Evolutionary conservation across 202 grass and related monocot species (phyloP).

Genomic region (Tripidium arundinaceum): DNA sequence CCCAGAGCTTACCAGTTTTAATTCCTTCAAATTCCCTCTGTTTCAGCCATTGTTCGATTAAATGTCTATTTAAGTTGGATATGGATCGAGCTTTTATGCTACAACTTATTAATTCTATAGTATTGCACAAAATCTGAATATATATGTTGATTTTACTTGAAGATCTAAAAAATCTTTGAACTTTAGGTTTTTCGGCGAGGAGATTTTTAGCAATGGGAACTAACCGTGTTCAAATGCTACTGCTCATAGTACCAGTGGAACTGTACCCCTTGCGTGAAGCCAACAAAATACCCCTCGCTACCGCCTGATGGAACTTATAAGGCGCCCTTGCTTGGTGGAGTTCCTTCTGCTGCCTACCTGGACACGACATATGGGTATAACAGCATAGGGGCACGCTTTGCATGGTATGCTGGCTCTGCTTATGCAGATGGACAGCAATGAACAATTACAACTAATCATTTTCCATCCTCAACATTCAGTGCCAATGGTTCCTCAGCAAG

Average conservation of each 20-base stretch:
- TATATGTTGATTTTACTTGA: too few species aligned
- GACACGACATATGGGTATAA: constrained; percentile 71
- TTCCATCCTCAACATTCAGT: constrained; percentile 36
- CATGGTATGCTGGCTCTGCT: constrained; percentile 73
- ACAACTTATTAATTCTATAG: too few species aligned
- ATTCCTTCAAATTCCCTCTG: too few species aligned
- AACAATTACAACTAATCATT: constrained; percentile 43
- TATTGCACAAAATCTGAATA: too few species aligned
- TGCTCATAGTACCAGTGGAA: constrained; percentile 45
- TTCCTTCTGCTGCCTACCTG: constrained; percentile 58
- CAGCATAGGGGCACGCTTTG: constrained; percentile 61
- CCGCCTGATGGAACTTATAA: constrained; percentile 60
- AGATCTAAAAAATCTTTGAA: too few species aligned
- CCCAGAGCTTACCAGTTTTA: too few species aligned
- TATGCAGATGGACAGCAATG: constrained; percentile 70
- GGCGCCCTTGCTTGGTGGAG: constrained; percentile 64
- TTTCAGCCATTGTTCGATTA: too few species aligned
- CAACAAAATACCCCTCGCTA: constrained; percentile 60
- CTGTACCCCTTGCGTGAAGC: constrained; percentile 47
- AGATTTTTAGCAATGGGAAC: too few species aligned
- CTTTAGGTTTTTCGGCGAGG: too few species aligned
- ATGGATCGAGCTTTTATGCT: too few species aligned
- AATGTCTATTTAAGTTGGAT: too few species aligned
- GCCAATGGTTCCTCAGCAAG: constrained; percentile 40
- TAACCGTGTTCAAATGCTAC: constrained; percentile 59